Evolutionary conservation across 768 basidiomycete species (phyloP), one percentile per base, ranked within the genome.

Genomic region (Suillus brevipes): DNA sequence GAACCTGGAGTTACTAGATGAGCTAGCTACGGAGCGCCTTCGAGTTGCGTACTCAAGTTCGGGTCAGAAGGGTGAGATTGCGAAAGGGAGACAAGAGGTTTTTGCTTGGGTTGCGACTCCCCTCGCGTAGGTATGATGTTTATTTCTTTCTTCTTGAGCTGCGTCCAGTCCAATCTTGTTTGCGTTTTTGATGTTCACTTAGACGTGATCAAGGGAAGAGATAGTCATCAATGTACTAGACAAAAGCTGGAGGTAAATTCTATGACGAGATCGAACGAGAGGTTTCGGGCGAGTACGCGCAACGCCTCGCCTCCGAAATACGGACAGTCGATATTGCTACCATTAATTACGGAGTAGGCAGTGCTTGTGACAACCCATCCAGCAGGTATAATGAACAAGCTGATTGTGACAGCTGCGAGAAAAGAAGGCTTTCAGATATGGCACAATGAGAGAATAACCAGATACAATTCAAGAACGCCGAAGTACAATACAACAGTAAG

Each of bases 11-110:
- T 73, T 84, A 23, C 79, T 94, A 38, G 89, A 91, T 67, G 87
- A 89, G 68, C 79, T 93, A 14, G 89, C 91, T 6, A 90, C 88
- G 16, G 91, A 92, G 72, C 78, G 88, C 25, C 78, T 94, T 23
- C 78, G 89, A 55, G 84, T 83, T 10, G 84, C 85, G 0, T 92
- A 93, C 72, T 79, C 83, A 61, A 84, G 82, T 34, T 75, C 80
- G 60, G 78, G 73, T 3, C 69, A 71, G 60, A 72, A 72, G 65
- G 75, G 75, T 12, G 72, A 79, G 59, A 78, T 78, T 25, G 78
- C 80, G 28, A 75, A 80, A 55, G 78, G 78, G 28, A 77, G 80
- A 62, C 79, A 78, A 64, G 76, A 84, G 20, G 82, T 83, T 14
- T 81, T 79, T 60, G 73, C 71, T 1, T 84, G 84, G 84, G 80